Evolutionary conservation across 2,329 filamentous ascomycete genomes (phyloP), one percentile per base, ranked within the genome.

Genomic region (Trichoderma sp.): DNA sequence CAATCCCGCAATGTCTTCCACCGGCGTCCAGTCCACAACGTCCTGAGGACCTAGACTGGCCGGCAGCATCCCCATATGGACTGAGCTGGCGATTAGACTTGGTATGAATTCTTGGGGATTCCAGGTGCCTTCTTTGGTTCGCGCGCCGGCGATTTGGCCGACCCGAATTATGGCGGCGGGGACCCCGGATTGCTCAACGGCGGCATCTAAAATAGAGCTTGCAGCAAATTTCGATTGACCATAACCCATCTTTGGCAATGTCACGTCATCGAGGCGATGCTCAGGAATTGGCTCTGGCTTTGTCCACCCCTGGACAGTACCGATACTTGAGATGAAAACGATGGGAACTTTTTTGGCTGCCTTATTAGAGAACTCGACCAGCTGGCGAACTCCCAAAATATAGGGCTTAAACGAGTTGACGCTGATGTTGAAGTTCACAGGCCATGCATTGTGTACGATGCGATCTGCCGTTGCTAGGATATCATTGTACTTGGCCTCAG

Each of bases 71-170:
- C 84, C 82, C 0, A 90, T 77, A 53, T 84, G 78, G 4, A 85
- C 77, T 0, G 86, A 88, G 59, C 85, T 87, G 0, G 82, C 81
- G n/a, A 86, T 78, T 17, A 86, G 79, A 28, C 80, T 83, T 0
- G 88, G 88, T 2, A 91, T 77, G 85, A 87, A 90, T 71, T 91
- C 88, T 11, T 86, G 82, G n/a, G 77, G 79, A 73, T 88, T 89
- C 88, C 88, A 91, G 20, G 76, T 74, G 0, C 87, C 88, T 2
- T 77, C 74, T 15, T 79, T 77, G 12, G 74, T 74, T 28, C 77
- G 77, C 0, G 85, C 82, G 0, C 85, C 85, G 3, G 77, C 83
- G 66, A 87, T 82, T 75, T 87, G 86, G 0, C 84, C 85, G 1
- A 86, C 82, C 0, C 85, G 83, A 50, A 85, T 78, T 11, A 83